These are phyloP conservation scores for Chaetomium tenue DNA, from an alignment of 495 filamentous ascomycete species.

Conservation along the genomic window DNA sequence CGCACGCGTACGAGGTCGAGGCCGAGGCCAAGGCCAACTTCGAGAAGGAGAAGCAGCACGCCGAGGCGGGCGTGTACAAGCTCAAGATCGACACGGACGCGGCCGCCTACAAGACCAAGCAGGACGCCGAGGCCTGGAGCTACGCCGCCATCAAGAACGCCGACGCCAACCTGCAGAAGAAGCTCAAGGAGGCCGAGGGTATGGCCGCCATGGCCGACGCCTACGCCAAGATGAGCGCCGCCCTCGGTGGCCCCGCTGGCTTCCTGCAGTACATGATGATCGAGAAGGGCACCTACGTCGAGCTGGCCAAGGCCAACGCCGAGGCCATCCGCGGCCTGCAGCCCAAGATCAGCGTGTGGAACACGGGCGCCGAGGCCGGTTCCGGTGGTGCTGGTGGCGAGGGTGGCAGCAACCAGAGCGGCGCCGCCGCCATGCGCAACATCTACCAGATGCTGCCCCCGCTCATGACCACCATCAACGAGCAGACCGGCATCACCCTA, in stretches of 20 bases:
- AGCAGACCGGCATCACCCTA: constrained; percentile 75
- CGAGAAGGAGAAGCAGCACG: constrained; percentile 55
- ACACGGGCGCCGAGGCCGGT: constrained; percentile 59
- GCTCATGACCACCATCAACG: constrained; percentile 74
- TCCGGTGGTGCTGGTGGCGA: constrained; percentile 24
- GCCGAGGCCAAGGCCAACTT: constrained; percentile 58
- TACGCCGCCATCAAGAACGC: constrained; percentile 57
- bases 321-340: constrained; percentile 70
- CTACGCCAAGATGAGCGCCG: constrained; percentile 64
- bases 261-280: constrained; percentile 78
- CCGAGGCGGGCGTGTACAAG: constrained; percentile 45
- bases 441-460: constrained; percentile 78
- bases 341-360: constrained; percentile 88
- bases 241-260: constrained; percentile 71
- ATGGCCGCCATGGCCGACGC: constrained; percentile 72
- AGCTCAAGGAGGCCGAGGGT: constrained; percentile 72
- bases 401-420: constrained; percentile 37
- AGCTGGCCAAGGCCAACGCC: constrained; percentile 68
- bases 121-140: constrained; percentile 42
- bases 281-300: constrained; percentile 62
- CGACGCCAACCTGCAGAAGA: constrained; percentile 58
- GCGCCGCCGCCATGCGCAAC: constrained; percentile 45
- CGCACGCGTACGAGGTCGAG: constrained; percentile 56
- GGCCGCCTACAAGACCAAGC: constrained; percentile 41
- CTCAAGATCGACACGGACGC: no score